Base-by-base conservation (phyloP, 768 basidiomycete genomes). In the Leccinum imitatum region DNA sequence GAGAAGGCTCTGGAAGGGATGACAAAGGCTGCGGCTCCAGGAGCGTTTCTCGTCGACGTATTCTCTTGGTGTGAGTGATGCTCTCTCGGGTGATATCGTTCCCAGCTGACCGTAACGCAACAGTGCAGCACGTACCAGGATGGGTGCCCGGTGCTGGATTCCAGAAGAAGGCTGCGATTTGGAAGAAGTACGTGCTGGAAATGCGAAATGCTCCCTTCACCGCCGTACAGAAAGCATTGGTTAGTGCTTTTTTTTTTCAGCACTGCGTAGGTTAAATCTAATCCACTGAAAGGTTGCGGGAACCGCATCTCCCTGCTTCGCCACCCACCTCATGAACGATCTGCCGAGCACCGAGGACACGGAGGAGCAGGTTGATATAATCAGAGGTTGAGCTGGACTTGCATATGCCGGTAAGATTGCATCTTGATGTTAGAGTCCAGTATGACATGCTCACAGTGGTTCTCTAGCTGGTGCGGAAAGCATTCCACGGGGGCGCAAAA, bases 71-170 rank as follows among this genome's bases (percentile, higher is more conserved):
- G 80, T 70, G 58, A 70, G 71, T 67, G 23, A 11, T 55, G 31
- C 5, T 46, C 44, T 10, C 31, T 31, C 10, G 13, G 10, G 13
- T 1, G 50, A 25, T 19, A 44, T 30, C 31, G n/a, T 2, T 17
- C 14, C 15, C 25, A 19, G 15, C 11, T 67, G 25, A 72, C 19
- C 13, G 11, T 50, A 11, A 50, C 41, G 9, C 31, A 47, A 65
- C 58, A 81, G 83, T 84, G 56, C 83, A 82, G 69, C 70, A 84
- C 56, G 67, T 84, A n/a, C 83, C 83, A 65, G 74, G 67, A 54
- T 84, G 83, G 82, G 57, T 82, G 3, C 83, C 82, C 35, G 80
- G 82, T 0, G 80, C 82, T 3, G 76, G 78, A 8, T 84, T 84
- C 65, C 75, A 83, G 59, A 74, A 74, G 23, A 80, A 81, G 64